Conservation (phyloP, 2,329 filamentous ascomycete species). For the Venturia asperata region DNA sequence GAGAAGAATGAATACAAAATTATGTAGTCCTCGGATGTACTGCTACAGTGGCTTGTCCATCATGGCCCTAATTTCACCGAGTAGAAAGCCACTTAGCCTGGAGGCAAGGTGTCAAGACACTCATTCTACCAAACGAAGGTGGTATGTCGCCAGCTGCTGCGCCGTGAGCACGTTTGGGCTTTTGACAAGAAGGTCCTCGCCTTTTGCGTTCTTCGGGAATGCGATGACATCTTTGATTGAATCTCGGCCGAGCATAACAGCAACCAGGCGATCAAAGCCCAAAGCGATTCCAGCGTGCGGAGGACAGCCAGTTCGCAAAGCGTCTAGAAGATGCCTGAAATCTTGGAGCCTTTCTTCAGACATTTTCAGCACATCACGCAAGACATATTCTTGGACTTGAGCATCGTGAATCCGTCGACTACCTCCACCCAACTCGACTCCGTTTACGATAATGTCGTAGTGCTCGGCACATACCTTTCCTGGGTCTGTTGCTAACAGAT, state of each 20-base stretch:
- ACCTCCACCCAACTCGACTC: constrained; percentile 87
- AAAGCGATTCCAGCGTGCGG: constrained; percentile 91
- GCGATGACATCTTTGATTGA: constrained; percentile 91
- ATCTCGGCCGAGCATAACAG: constrained; percentile 67
- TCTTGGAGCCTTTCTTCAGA: constrained; percentile 62
- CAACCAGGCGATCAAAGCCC: constrained; percentile 81
- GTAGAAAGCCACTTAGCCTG: background rate
- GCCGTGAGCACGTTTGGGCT: constrained; percentile 64
- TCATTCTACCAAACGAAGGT: constrained; percentile 34
- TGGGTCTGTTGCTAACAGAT: constrained; percentile 65
- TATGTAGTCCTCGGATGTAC: background rate
- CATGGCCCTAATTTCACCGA: background rate
- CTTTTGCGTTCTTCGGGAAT: constrained; percentile 88
- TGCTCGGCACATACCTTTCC: constrained; percentile 72
- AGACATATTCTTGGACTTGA: constrained; percentile 73
- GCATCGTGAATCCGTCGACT: constrained; percentile 86
- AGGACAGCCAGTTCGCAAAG: constrained; percentile 77
- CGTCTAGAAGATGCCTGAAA: constrained; percentile 78
- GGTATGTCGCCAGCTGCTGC: constrained; percentile 53
- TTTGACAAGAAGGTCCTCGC: constrained; percentile 76
- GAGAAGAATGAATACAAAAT: background rate
- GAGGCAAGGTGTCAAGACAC: background rate
- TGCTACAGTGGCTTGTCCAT: background rate
- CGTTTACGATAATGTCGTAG: constrained; percentile 94
- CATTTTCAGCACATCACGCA: constrained; percentile 79